Base-by-base conservation (phyloP, 2,329 filamentous ascomycete species). In the Volutella citrinella region DNA sequence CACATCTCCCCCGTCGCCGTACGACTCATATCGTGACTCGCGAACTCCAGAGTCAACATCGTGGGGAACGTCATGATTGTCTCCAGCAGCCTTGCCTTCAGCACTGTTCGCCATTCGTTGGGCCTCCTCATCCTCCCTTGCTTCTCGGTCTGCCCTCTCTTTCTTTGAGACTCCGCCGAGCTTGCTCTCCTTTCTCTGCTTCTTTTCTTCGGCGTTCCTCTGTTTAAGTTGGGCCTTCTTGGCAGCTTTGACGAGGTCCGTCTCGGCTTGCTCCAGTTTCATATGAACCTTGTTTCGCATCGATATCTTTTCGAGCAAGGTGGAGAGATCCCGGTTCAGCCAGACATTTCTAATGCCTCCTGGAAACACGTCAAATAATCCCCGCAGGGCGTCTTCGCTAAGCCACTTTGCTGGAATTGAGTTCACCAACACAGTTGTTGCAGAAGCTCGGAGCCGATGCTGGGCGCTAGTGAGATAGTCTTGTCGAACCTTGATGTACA, bases 331-430 rank as follows among this genome's bases (percentile, higher is more conserved):
- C 42, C 91, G 79, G 40, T 96, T 98, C 51, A 98, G 82, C 90
- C 91, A 98, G 28, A 98, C 86, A 49, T 97, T 97, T 40, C 87
- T 80, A 54, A 98, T 84, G 19, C 93, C 93, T 14, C 93, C 93
- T 0, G 93, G 93, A 50, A 96, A 97, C 2, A 97, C 90, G 57
- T 98, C 93, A 53, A 94, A 98, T 0, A 98, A 70, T 1, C 84
- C 84, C 38, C 80, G 76, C 5, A 98, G 72, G 1, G 87, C 87
- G 27, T 95, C 82, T 30, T 87, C 77, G 3, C 78, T 88, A 7
- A 95, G 78, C 93, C 93, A 98, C 55, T 94, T 95, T 24, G 76
- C 69, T 2, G 93, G 93, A 32, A 98, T 95, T 10, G 84, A 84
- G 45, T 84, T 93, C 32, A 98, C 89, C 6, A 98, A 73, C 28